Evolutionary conservation across 164 flowering plant species (phyloP), one percentile per base, ranked within the genome.

Genomic region (Chimonanthus praecox): DNA sequence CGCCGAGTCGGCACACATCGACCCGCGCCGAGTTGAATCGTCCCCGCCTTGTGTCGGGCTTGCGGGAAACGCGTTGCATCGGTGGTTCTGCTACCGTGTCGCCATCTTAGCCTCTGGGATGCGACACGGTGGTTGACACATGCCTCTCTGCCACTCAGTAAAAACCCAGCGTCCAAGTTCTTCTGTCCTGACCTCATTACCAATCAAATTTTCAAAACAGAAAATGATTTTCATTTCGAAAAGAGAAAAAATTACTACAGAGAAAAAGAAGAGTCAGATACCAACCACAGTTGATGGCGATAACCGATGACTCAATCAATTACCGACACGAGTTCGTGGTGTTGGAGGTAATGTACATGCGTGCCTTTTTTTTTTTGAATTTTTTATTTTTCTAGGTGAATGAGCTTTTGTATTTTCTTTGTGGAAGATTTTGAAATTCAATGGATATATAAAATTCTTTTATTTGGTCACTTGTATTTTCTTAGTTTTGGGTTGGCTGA

Each of bases 81-180:
- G 79, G 93, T 87, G 79, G 89, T 92, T 49, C 75, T 88, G 76
- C 60, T 92, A 80, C 94, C 96, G 72, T 91, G 96, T 75, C 88
- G 93, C 72, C 96, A 91, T 72, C 79, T 91, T 21, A 82, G 89
- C 73, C 64, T 88, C 2, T 91, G 97, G 83, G 78, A 3, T 93
- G 98, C 76, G 89, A 88, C 62, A 78, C 76, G 7, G 86, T 80
- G 69, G 87, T 79, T 46, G 87, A 79, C 47, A 81, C 89, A 2
- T 93, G 98, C 79, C 98, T 5, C 66, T 88, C 61, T 93, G 98
- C 71, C 78, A 80, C 75, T 66, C 83, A 20, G 46, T 73, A 80
- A 87, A 69, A 82, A 78, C 49, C 87, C 4, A 86, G 94, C 71
- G 88, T 93, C 6, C 91, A 91, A 77, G 95, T 90, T 7, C 84